These are phyloP conservation scores for Neurospora sp. DNA, from an alignment of 495 filamentous ascomycete genomes.

Conservation along the genomic window DNA sequence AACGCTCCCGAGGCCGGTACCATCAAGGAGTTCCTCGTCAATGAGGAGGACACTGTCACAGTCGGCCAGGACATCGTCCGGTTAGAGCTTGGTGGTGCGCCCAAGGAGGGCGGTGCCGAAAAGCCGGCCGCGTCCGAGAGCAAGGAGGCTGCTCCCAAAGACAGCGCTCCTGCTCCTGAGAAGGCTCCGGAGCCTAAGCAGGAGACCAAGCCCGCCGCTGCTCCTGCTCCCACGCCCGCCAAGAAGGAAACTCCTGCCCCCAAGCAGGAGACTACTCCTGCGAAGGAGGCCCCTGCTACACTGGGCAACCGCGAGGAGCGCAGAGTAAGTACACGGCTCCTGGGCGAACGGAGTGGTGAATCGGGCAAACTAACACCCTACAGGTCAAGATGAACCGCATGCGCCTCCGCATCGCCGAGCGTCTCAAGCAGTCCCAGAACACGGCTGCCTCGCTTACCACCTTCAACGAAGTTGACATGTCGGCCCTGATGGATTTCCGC, in stretches of 20 bases:
- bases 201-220: slow-evolving; percentile 17
- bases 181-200: slow-evolving; percentile 34
- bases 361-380: background rate
- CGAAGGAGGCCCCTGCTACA: slow-evolving; percentile 28
- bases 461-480: slow-evolving; percentile 99
- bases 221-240: slow-evolving; percentile 21
- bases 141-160: slow-evolving; percentile 49
- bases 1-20: slow-evolving; percentile 88
- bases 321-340: slow-evolving; percentile 48
- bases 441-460: slow-evolving; percentile 94
- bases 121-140: slow-evolving; percentile 42
- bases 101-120: slow-evolving; percentile 36
- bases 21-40: slow-evolving; percentile 84
- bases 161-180: slow-evolving; percentile 47
- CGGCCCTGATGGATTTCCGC: slow-evolving; percentile 90
- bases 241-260: slow-evolving; percentile 20
- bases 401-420: slow-evolving; percentile 93
- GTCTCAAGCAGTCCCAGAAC: slow-evolving; percentile 98
- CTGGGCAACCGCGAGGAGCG: slow-evolving; percentile 79
- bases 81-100: slow-evolving; percentile 65
- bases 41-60: slow-evolving; percentile 89
- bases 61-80: slow-evolving; percentile 88
- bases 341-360: background rate
- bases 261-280: slow-evolving; percentile 37
- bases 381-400: slow-evolving; percentile 99